Evolutionary conservation across 73 alveolate genomes (phyloP).

Genomic region (Symbiodinium pilosum): DNA sequence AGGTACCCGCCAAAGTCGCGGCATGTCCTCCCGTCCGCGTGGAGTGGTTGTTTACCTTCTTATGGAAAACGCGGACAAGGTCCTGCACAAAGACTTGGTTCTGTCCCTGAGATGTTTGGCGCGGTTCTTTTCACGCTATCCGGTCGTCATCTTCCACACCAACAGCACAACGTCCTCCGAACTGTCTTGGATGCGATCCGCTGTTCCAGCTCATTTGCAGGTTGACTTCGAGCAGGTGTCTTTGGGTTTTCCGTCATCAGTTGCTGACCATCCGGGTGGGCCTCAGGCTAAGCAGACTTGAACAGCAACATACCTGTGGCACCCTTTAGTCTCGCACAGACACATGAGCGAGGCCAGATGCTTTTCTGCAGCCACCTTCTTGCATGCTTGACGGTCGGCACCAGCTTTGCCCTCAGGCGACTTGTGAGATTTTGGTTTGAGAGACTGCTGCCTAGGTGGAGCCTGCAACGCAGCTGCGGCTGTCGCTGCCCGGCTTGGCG

Average conservation of each 20-base stretch:
- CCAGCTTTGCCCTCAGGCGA: background rate
- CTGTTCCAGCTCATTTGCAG: background rate
- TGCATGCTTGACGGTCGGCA: slow-evolving; percentile 69
- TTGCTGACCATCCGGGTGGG: slow-evolving; percentile 48
- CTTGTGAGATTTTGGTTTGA: background rate
- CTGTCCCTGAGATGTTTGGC: slow-evolving; percentile 71
- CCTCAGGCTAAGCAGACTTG: background rate
- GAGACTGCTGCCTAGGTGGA: too few relatives aligned
- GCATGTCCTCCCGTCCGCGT: background rate
- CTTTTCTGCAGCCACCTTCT: slow-evolving; percentile 34
- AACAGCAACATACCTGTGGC: too few relatives aligned
- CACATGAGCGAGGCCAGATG: slow-evolving; percentile 58
- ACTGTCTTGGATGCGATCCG: slow-evolving; percentile 29
- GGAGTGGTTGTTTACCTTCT: slow-evolving; percentile 32
- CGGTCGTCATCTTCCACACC: slow-evolving; percentile 88
- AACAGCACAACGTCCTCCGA: slow-evolving; percentile 45
- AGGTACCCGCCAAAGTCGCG: slow-evolving; percentile 1
- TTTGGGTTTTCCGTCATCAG: slow-evolving; percentile 31
- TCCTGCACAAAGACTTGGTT: slow-evolving; percentile 40
- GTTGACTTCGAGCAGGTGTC: slow-evolving; percentile 15
- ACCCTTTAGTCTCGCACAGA: too few relatives aligned
- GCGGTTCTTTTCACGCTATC: slow-evolving; percentile 43
- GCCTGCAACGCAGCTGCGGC: slow-evolving; percentile 56
- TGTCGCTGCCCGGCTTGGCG: slow-evolving; percentile 92
- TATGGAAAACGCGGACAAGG: slow-evolving; percentile 14